Conservation (phyloP, 2,329 filamentous ascomycete species). For the Ramularia collo-cygni region DNA sequence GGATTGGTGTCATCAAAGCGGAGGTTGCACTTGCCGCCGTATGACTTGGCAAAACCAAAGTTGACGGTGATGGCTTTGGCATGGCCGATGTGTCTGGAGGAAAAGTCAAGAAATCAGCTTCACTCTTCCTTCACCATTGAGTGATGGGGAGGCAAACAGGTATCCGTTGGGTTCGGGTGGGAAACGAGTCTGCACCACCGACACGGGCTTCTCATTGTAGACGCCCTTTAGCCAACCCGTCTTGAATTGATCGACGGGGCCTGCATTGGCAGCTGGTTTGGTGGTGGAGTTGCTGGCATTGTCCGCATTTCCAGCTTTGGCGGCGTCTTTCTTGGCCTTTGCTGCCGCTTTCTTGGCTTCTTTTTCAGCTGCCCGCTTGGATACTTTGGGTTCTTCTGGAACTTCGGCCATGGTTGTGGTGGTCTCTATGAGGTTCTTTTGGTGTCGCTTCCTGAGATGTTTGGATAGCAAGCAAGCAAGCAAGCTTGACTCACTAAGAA, state of each 20-base stretch:
- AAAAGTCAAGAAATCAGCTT: too few species aligned
- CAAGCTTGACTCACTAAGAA: too few species aligned
- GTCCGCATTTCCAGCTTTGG: conserved; percentile 30
- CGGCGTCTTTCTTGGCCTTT: conserved; percentile 37
- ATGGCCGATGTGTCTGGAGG: conserved; percentile 93
- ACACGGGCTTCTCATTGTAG: conserved; percentile 44
- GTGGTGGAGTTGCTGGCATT: conserved; percentile 14
- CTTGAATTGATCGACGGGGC: conserved; percentile 42
- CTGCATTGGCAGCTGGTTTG: conserved; percentile 25
- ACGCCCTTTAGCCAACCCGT: conserved; percentile 45
- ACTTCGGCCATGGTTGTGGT: background rate
- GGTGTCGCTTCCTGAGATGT: too few species aligned
- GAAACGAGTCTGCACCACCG: conserved; percentile 43
- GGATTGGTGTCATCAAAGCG: conserved; percentile 96
- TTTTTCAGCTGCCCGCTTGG: conserved; percentile 45
- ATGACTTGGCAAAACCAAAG: conserved; percentile 84
- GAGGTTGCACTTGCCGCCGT: conserved; percentile 69
- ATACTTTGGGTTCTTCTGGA: conserved; percentile 27
- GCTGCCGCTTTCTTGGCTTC: conserved; percentile 44
- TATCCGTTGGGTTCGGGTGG: conserved; percentile 74
- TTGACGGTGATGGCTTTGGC: conserved; percentile 94
- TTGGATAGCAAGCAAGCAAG: too few species aligned
- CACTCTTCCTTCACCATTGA: too few species aligned
- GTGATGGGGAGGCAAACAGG: too few species aligned
- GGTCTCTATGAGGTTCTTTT: too few species aligned